Evolutionary conservation across 345 rosid species (phyloP), one percentile per base, ranked within the genome.

Genomic region (Salix suchowensis): DNA sequence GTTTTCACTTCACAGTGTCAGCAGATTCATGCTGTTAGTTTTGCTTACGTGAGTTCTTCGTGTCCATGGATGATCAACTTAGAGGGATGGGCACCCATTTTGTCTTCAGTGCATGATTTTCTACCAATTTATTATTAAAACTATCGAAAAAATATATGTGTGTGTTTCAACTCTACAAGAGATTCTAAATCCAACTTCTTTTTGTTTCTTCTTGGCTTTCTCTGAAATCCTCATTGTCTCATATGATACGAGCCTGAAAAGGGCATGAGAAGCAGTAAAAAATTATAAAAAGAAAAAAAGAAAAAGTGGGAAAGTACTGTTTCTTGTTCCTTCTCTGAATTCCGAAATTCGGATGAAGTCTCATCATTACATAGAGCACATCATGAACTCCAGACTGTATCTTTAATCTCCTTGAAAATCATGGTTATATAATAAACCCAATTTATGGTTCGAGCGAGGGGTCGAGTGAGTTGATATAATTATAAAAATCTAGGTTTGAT

Each of bases 291-390:
- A 28, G 2, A 28, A 28, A 26, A 26, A 26, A 26, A 2, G 24
- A 48, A 7, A n/a, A 28, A 28, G 73, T 76, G 73, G 67, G 72
- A 40, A 73, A 62, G 66, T 68, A 50, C 54, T 55, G 64, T 74
- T 77, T 70, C 81, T 74, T 74, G 78, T 67, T 71, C 55, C 52
- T 69, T 48, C 65, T 40, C 65, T 19, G 67, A 28, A 32, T 32
- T 32, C 39, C 34, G 42, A 32, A 28, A 39, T 28, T 30, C 23
- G 18, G 5, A 26, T 40, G 44, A 42, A 40, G 76, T 40, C 37
- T 40, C 16, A 67, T 80, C 13, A 73, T 73, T 30, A 50, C 50
- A 48, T 7, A 4, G 55, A 18, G 55, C 61, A 16, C 19, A 18
- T 37, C 26, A 24, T 24, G 69, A 21, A 66, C 36, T 34, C 37